Evolutionary conservation across 805 yeast genomes (phyloP).

Genomic region (Candida sphagnicola): DNA sequence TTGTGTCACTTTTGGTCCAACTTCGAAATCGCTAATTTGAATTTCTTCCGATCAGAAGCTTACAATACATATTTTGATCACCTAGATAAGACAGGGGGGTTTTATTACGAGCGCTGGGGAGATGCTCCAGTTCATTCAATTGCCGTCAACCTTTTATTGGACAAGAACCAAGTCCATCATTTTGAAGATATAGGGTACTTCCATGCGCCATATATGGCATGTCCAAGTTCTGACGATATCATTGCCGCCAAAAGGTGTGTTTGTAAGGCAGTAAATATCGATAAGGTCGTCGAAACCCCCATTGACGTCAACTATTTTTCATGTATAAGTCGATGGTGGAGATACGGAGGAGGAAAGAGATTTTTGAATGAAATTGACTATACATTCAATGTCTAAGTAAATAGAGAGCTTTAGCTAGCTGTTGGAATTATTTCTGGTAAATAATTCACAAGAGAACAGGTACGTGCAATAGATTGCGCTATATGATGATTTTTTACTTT

Average conservation of each 20-base stretch:
- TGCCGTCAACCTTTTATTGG: constrained; percentile 30
- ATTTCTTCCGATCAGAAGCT: constrained; percentile 45
- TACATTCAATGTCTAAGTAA: constrained; percentile 6
- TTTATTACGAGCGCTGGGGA: constrained; percentile 61
- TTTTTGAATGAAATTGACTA: constrained; percentile 45
- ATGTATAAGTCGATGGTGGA: constrained; percentile 77
- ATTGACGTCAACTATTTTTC: constrained; percentile 51
- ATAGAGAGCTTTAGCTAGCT: background rate
- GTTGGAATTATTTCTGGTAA: background rate
- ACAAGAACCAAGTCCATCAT: constrained; percentile 36
- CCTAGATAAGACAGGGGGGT: constrained; percentile 48
- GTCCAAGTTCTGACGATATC: constrained; percentile 34
- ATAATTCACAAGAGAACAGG: background rate
- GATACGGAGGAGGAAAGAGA: constrained; percentile 55
- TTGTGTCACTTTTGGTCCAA: constrained; percentile 66
- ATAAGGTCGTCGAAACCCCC: constrained; percentile 18
- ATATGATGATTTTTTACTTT: background rate
- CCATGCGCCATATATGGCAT: constrained; percentile 40
- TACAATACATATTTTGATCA: constrained; percentile 43
- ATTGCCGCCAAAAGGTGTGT: constrained; percentile 34
- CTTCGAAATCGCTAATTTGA: constrained; percentile 53
- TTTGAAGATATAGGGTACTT: constrained; percentile 44
- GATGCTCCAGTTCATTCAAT: constrained; percentile 48
- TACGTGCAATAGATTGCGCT: too few relatives aligned
- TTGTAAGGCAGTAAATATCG: constrained; percentile 21